Evolutionary conservation across 305 asterid genomes (phyloP).

Genomic region (Caryopteris hybrid): DNA sequence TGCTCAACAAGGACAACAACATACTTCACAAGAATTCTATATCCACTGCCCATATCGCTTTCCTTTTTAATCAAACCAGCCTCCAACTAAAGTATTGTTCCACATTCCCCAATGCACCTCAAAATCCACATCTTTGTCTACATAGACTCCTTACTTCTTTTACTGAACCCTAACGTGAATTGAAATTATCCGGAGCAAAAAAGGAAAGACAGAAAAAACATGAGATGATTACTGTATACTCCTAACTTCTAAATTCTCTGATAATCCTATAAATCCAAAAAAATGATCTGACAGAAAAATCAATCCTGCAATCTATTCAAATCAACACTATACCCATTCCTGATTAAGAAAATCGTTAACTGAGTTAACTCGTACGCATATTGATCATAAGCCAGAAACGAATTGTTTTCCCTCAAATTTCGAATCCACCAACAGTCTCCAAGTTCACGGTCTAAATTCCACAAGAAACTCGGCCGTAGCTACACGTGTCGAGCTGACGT

Average conservation of each 20-base stretch:
- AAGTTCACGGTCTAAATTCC: conserved; percentile 17
- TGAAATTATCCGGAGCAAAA: not conserved
- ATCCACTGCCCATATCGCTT: conserved; percentile 68
- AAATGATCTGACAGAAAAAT: not conserved
- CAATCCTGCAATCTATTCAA: not conserved
- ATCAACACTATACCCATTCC: conserved; percentile 8
- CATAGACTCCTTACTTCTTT: conserved; percentile 1
- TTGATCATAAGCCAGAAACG: conserved; percentile 1
- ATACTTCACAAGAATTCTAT: conserved; percentile 51
- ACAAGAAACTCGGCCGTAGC: conserved; percentile 16
- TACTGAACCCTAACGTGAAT: not conserved
- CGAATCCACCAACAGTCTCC: conserved; percentile 25
- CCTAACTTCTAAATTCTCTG: not conserved
- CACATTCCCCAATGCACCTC: conserved; percentile 23
- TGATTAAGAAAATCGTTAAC: not conserved
- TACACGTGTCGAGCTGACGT: conserved; percentile 33
- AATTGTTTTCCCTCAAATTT: conserved; percentile 13
- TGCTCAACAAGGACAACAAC: conserved; percentile 98
- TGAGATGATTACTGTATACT: not conserved
- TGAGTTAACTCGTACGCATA: conserved; percentile 24
- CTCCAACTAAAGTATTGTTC: conserved; percentile 21
- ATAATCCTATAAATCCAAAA: not conserved
- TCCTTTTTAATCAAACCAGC: conserved; percentile 33
- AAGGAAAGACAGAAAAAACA: not conserved
- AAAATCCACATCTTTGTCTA: conserved; percentile 20